Conservation (phyloP, 495 filamentous ascomycete species). For the Ramalina intermedia region DNA sequence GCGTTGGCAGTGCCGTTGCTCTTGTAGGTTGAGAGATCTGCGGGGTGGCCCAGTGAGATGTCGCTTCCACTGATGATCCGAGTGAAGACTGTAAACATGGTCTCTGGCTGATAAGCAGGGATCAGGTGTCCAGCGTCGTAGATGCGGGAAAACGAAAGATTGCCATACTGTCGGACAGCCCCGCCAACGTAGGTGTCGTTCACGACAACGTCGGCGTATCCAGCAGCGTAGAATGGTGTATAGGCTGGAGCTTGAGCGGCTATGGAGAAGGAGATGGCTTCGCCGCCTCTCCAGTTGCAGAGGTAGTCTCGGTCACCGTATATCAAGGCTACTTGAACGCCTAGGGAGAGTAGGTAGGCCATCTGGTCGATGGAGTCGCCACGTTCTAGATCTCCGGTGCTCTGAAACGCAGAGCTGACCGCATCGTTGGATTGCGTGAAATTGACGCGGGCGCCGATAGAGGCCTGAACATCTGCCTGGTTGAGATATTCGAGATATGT, state of each 20-base stretch:
- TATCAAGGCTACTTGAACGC: constrained; percentile 26
- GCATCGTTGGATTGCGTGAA: constrained; percentile 13
- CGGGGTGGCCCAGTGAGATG: constrained; percentile 27
- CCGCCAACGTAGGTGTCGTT: constrained; percentile 38
- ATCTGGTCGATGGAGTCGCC: constrained; percentile 33
- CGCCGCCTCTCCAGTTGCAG: constrained; percentile 48
- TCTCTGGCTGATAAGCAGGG: constrained; percentile 29
- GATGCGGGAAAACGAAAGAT: constrained; percentile 36
- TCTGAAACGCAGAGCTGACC: constrained; percentile 13
- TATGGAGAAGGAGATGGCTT: constrained; percentile 25
- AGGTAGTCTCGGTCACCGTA: constrained; percentile 44
- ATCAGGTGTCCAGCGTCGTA: constrained; percentile 36
- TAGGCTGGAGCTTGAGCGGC: constrained; percentile 18
- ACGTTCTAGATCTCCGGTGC: constrained; percentile 34
- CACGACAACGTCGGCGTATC: constrained; percentile 38
- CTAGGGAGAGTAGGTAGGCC: constrained; percentile 34
- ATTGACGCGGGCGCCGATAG: constrained; percentile 17
- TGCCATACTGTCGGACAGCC: constrained; percentile 32
- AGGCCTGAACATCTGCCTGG: constrained; percentile 14
- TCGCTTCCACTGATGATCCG: constrained; percentile 17
- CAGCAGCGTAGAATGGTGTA: constrained; percentile 27
- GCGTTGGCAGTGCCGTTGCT: constrained; percentile 38
- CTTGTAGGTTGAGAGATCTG: constrained; percentile 35
- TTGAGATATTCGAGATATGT: constrained; percentile 22
- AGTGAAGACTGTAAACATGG: constrained; percentile 19